Evolutionary conservation across 305 asterid genomes (phyloP).

Genomic region (Fraxinus nigra): DNA sequence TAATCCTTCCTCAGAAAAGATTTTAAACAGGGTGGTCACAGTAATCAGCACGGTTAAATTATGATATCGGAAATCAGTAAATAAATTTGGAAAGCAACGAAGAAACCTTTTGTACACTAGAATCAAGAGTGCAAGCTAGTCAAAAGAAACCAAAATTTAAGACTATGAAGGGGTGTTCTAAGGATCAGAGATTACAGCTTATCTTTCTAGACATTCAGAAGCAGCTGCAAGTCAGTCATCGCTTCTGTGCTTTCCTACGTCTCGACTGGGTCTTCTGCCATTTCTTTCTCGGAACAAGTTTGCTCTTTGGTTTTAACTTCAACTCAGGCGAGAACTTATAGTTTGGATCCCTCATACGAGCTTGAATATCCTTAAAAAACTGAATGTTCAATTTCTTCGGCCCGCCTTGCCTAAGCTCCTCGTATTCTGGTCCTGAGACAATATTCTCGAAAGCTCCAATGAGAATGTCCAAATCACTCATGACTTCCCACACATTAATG

Average conservation of each 20-base stretch:
- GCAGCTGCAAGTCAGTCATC: conserved; percentile 34
- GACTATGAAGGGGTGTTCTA: not conserved
- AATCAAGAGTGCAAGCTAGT: conserved; percentile 1
- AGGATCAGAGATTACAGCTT: not conserved
- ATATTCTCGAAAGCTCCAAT: conserved; percentile 89
- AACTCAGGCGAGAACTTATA: conserved; percentile 76
- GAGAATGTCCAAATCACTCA: conserved; percentile 83
- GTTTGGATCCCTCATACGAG: conserved; percentile 90
- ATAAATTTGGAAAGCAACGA: not conserved
- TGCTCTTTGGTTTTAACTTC: conserved; percentile 83
- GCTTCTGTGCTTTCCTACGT: conserved; percentile 76
- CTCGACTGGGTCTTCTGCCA: conserved; percentile 87
- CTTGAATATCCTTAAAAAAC: conserved; percentile 84
- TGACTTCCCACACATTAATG: conserved; percentile 88
- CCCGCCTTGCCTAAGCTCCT: conserved; percentile 84
- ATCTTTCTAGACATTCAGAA: not conserved
- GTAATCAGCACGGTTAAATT: not conserved
- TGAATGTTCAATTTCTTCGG: conserved; percentile 79
- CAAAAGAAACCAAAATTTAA: not conserved
- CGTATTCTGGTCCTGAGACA: conserved; percentile 88
- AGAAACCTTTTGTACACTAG: not conserved
- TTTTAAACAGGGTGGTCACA: not conserved
- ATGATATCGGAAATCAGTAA: not conserved
- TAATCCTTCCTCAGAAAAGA: not conserved
- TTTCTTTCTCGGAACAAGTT: conserved; percentile 67